phyloP scores from a whole-genome alignment of 805 yeast genomes.

The Pichia occidentalis region DNA sequence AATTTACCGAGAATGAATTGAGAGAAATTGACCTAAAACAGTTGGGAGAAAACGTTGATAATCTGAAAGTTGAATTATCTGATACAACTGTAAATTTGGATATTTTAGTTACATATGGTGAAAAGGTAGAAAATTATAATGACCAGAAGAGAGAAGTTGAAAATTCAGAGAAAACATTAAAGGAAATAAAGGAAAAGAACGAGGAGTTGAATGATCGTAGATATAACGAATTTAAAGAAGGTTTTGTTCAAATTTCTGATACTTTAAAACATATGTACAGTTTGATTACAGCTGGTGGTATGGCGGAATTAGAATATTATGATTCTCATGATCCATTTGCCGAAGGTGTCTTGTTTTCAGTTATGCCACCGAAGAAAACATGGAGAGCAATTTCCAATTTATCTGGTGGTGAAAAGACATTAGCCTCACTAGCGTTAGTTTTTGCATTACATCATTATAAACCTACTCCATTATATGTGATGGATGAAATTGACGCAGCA shows the following conservation, averaged over 20 bases:
- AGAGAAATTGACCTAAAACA: conserved; percentile 39
- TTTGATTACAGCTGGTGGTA: conserved; percentile 99
- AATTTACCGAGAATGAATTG: conserved; percentile 42
- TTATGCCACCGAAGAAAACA: conserved; percentile 98
- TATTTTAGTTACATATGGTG: conserved; percentile 68
- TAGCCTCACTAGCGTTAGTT: conserved; percentile 89
- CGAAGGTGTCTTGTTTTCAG: conserved; percentile 93
- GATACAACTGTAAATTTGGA: conserved; percentile 63
- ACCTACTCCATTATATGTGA: conserved; percentile 95
- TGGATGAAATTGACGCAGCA: conserved; percentile 99
- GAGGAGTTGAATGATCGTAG: conserved; percentile 70
- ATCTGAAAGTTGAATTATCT: conserved; percentile 49
- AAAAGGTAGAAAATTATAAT: conserved; percentile 56
- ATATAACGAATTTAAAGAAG: conserved; percentile 86
- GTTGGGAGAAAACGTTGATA: conserved; percentile 46
- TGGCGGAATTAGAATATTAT: conserved; percentile 92
- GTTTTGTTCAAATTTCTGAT: conserved; percentile 78
- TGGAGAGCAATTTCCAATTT: conserved; percentile 94
- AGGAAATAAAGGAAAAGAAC: conserved; percentile 49
- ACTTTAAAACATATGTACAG: conserved; percentile 95
- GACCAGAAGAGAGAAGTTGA: conserved; percentile 61
- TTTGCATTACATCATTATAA: conserved; percentile 94
- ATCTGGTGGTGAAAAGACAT: conserved; percentile 97
- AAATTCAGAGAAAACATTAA: conserved; percentile 38
- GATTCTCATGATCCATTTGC: conserved; percentile 97